Evolutionary conservation across 352 stramenopile genomes (phyloP).

Genomic region (Globisporangium cylindrosporum): DNA sequence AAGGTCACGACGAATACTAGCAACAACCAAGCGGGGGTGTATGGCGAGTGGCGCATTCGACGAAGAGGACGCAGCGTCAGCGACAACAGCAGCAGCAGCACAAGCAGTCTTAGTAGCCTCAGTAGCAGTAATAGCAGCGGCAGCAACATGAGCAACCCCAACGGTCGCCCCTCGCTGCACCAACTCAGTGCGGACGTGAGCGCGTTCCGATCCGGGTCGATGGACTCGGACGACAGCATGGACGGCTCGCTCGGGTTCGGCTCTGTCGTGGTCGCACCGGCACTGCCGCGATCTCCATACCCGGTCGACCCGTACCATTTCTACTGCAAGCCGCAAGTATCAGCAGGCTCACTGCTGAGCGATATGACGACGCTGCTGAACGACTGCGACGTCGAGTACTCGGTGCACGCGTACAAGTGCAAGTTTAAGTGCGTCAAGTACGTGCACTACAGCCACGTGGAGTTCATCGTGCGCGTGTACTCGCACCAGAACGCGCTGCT

Average conservation of each 20-base stretch:
- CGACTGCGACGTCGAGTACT: slow-evolving; percentile 63
- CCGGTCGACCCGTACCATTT: slow-evolving; percentile 84
- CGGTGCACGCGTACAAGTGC: slow-evolving; percentile 69
- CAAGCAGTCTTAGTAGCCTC: slow-evolving; percentile 47
- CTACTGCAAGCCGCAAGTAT: slow-evolving; percentile 42
- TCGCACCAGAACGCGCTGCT: slow-evolving; percentile 38
- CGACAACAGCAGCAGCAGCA: slow-evolving; percentile 66
- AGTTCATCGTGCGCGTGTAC: slow-evolving; percentile 78
- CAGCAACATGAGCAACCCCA: slow-evolving; percentile 10
- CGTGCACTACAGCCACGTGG: slow-evolving; percentile 79
- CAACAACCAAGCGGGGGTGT: slow-evolving; percentile 17
- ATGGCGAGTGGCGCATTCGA: slow-evolving; percentile 33
- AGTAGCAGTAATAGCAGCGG: slow-evolving; percentile 43
- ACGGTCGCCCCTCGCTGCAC: slow-evolving; percentile 36
- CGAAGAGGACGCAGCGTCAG: slow-evolving; percentile 49
- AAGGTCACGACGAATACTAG: background rate
- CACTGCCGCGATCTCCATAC: slow-evolving; percentile 61
- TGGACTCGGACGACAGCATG: slow-evolving; percentile 39
- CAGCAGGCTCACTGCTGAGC: slow-evolving; percentile 32
- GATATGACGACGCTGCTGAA: slow-evolving; percentile 49
- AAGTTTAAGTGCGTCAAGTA: slow-evolving; percentile 89
- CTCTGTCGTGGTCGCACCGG: slow-evolving; percentile 39
- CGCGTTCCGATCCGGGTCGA: slow-evolving; percentile 25
- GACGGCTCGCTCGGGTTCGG: slow-evolving; percentile 26
- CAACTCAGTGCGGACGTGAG: slow-evolving; percentile 32